A percentile compares a stretch with the other conserved stretches of the same genome.
Conservation (phyloP, 345 rosid genomes). For the Draba incana region DNA sequence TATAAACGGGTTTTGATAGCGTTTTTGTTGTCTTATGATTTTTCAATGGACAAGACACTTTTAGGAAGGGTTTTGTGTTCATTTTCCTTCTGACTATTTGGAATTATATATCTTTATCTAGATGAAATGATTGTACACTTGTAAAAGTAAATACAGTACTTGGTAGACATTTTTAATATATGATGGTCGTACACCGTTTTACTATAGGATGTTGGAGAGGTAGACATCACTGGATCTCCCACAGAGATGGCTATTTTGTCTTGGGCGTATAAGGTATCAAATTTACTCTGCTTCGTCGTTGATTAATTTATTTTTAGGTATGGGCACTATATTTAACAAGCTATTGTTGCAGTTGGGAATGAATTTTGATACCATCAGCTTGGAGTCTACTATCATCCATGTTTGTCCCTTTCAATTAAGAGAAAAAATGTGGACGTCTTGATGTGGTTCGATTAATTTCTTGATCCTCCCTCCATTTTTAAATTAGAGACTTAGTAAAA, state of each 20-base stretch:
- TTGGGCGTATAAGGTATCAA: slow-evolving; percentile 84
- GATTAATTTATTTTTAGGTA: slow-evolving; percentile 1
- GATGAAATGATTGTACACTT: too few relatives aligned
- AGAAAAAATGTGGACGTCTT: slow-evolving; percentile 98
- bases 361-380: slow-evolving; percentile 73
- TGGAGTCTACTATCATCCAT: slow-evolving; percentile 73
- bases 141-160: too few relatives aligned
- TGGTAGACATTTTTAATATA: too few relatives aligned
- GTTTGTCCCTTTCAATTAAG: slow-evolving; percentile 94
- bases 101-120: too few relatives aligned
- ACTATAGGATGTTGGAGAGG: slow-evolving; percentile 74
- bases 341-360: slow-evolving; percentile 68
- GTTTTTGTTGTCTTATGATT: too few relatives aligned
- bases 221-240: slow-evolving; percentile 89
- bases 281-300: slow-evolving; percentile 25
- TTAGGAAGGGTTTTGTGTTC: too few relatives aligned
- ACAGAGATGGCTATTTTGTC: slow-evolving; percentile 96
- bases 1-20: too few relatives aligned
- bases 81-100: too few relatives aligned
- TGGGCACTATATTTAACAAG: slow-evolving; percentile 27
- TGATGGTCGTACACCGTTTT: too few relatives aligned
- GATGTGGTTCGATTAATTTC: slow-evolving; percentile 66
- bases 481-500: background rate
- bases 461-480: slow-evolving; percentile 24
- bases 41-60: too few relatives aligned